Percentiles rank a stretch among this genome's conserved stretches.
These are phyloP conservation scores for Irpex lacteus DNA, from an alignment of 1,284 basidiomycete genomes.

Conservation along the genomic window DNA sequence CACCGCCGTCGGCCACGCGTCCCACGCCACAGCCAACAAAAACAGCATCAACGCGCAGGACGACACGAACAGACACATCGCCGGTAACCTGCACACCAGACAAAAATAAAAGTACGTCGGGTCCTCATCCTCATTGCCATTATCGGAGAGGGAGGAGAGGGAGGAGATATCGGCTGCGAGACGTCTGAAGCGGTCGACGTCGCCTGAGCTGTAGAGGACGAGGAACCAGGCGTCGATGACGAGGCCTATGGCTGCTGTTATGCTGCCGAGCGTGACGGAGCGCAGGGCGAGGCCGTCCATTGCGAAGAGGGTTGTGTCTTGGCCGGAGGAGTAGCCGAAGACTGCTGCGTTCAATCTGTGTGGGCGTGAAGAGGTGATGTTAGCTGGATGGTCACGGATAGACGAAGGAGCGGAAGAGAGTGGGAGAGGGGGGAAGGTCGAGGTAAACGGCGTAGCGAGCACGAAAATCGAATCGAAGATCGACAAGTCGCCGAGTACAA, in stretches of 20 bases:
- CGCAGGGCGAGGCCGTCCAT: conserved; percentile 42
- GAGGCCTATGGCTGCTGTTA: conserved; percentile 61
- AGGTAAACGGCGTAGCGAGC: too few species aligned
- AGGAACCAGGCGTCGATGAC: conserved; percentile 61
- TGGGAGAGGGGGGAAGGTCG: too few species aligned
- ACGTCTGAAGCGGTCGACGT: conserved; percentile 35
- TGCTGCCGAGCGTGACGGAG: conserved; percentile 52
- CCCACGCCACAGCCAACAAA: conserved; percentile 56
- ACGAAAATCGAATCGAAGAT: too few species aligned
- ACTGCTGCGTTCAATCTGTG: conserved; percentile 37
- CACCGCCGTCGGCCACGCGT: conserved; percentile 58
- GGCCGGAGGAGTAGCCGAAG: conserved; percentile 53
- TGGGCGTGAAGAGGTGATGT: too few species aligned
- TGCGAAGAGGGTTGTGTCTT: conserved; percentile 38
- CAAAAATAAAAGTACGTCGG: conserved; percentile 20
- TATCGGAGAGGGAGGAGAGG: neutral
- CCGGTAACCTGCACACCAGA: conserved; percentile 39
- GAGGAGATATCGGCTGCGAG: conserved; percentile 47
- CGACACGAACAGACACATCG: conserved; percentile 10
- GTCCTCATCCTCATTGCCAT: too few species aligned
- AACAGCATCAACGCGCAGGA: conserved; percentile 51
- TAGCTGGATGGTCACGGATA: too few species aligned
- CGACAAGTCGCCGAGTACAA: too few species aligned
- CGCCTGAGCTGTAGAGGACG: conserved; percentile 48
- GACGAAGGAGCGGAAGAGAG: too few species aligned